A percentile compares a stretch with the other conserved stretches of the same genome.
These are phyloP conservation scores for Hirschfeldia incana DNA, from an alignment of 345 rosid genomes.

Conservation along the genomic window DNA sequence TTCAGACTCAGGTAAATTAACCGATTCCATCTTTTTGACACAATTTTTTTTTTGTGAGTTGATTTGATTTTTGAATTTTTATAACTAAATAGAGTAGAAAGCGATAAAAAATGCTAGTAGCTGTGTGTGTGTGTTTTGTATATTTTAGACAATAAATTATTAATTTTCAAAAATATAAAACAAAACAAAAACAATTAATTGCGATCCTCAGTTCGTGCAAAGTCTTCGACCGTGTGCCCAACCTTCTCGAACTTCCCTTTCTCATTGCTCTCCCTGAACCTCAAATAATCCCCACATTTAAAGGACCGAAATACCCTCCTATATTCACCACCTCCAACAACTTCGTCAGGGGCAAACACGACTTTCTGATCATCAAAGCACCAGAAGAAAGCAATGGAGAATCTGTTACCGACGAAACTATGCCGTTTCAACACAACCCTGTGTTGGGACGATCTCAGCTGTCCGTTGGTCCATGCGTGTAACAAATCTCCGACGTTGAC, in stretches of 20 bases:
- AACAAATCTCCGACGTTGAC: constrained; percentile 78
- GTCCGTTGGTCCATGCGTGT: constrained; percentile 89
- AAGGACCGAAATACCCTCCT: constrained; percentile 56
- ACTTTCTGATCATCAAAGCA: constrained; percentile 67
- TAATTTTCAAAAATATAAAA: neutral
- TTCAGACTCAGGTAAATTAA: neutral
- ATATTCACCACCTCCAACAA: constrained; percentile 47
- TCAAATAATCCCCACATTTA: constrained; percentile 61
- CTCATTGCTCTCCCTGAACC: constrained; percentile 68
- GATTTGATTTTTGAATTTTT: neutral
- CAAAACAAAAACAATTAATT: neutral
- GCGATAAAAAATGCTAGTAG: neutral
- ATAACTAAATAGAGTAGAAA: neutral
- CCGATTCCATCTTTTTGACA: neutral
- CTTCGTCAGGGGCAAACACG: constrained; percentile 61
- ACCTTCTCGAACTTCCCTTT: constrained; percentile 76
- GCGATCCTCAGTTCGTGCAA: constrained; percentile 46
- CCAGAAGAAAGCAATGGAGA: constrained; percentile 74
- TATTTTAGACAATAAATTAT: neutral
- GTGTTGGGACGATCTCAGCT: constrained; percentile 72
- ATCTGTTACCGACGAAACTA: constrained; percentile 40
- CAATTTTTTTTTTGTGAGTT: neutral
- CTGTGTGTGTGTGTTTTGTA: neutral
- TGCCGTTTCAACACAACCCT: constrained; percentile 55
- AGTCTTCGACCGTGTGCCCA: constrained; percentile 64